A percentile compares a stretch with the other conserved stretches of the same genome.
Conservation (phyloP, 306 rosid genomes). For the Urtica urens region DNA sequence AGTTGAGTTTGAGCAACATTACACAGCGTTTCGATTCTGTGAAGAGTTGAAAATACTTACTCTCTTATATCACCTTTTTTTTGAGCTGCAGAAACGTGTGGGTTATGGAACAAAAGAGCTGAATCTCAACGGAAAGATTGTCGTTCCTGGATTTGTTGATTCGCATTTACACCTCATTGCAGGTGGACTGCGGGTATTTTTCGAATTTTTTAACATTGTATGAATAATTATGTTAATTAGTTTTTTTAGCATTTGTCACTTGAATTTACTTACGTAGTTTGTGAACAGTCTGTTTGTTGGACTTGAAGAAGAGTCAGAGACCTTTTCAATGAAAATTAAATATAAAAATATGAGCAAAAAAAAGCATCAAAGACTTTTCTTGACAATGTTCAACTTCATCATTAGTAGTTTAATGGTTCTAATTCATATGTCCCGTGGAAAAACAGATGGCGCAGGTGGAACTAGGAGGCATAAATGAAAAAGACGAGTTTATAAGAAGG, state of each 20-base stretch:
- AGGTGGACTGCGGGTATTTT: slow-evolving; percentile 66
- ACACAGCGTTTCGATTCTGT: no score
- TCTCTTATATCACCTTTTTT: background rate
- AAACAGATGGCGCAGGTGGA: slow-evolving; percentile 58
- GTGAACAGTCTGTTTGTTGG: no score
- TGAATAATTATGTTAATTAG: no score
- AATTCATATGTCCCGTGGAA: background rate
- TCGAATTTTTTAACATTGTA: background rate
- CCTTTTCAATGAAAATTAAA: no score
- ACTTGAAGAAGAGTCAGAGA: no score
- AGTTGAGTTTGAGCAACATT: no score
- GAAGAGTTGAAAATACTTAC: background rate
- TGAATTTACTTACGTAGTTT: no score
- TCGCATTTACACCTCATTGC: slow-evolving; percentile 60
- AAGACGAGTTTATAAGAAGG: slow-evolving; percentile 47
- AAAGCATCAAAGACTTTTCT: no score
- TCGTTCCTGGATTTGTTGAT: slow-evolving; percentile 87
- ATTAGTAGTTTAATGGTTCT: no score
- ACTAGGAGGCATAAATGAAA: slow-evolving; percentile 43
- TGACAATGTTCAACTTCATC: no score
- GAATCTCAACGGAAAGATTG: slow-evolving; percentile 59
- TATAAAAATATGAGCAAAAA: no score
- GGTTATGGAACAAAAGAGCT: slow-evolving; percentile 50
- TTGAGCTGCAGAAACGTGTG: slow-evolving; percentile 45
- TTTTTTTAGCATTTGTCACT: no score